phyloP scores from a whole-genome alignment of 2,329 filamentous ascomycete genomes.

The Pseudogymnoascus sp. region DNA sequence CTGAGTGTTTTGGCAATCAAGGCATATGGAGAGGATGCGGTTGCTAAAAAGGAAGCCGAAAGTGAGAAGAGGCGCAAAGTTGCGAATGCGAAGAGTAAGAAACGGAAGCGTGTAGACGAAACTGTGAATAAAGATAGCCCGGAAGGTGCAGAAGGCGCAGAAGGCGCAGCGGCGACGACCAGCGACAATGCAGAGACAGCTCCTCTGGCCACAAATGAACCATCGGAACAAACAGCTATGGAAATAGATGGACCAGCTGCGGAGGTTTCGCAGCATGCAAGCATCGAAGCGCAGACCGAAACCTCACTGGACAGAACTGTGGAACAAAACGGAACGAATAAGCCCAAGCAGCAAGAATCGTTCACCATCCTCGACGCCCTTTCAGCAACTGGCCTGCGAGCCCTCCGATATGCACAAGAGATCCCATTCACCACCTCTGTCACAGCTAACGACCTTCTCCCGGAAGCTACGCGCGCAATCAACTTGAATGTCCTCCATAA shows the following conservation, averaged over 20 bases:
- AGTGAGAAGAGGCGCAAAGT: conserved; percentile 37
- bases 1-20: conserved; percentile 88
- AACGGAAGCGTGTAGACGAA: conserved; percentile 39
- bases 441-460: conserved; percentile 83
- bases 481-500: conserved; percentile 81
- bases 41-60: conserved; percentile 39
- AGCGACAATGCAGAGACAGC: neutral
- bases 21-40: conserved; percentile 68
- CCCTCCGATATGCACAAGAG: conserved; percentile 85
- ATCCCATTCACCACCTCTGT: conserved; percentile 76
- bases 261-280: neutral
- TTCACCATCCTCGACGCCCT: conserved; percentile 93
- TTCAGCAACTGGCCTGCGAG: conserved; percentile 86
- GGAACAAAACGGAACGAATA: neutral
- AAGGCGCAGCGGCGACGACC: conserved; percentile 28
- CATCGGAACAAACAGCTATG: neutral
- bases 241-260: neutral
- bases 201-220: neutral
- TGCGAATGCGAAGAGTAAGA: conserved; percentile 30
- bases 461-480: conserved; percentile 72
- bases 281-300: neutral
- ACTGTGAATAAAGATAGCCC: conserved; percentile 23
- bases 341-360: neutral
- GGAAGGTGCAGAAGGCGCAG: conserved; percentile 28
- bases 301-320: neutral